Evolutionary conservation across 345 rosid species (phyloP), one percentile per base, ranked within the genome.

Genomic region (Citrus trifoliata): DNA sequence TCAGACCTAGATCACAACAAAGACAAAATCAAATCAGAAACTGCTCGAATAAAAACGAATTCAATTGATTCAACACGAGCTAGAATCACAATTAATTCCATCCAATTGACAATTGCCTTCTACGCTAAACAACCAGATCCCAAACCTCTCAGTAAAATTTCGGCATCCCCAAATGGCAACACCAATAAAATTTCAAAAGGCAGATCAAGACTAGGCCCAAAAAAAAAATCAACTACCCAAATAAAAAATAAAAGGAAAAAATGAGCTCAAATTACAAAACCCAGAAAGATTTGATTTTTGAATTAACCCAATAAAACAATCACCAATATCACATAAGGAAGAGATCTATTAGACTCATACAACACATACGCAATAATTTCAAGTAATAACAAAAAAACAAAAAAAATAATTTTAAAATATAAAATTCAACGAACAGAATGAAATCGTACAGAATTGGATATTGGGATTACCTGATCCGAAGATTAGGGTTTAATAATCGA

Each of bases 1-100:
- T 88, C 84, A 86, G 86, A 85, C 85, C 92, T 88, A 74, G 28
- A 78, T n/a, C 25, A 25, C 51, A 71, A 32, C 18, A 28, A 37
- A 25, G 38, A 10, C 21, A n/a, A 60, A 79, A 53, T 7, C 19
- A 28, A 38, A 66, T 55, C 69, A 67, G 72, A 8, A 70, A 28
- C 19, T 27, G 38, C 25, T 6, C 5, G 6, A 42, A 72, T 10
- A 55, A 10, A 1, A 70, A 7, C 21, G 10, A 9, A 7, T 1
- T 35, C 10, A 7, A 66, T 8, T 33, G 46, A 33, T 35, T 33
- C 12, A 66, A 48, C 74, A 48, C 59, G 7, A n/a, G 18, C 24
- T n/a, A 72, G 18, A 12, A 19, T 3, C 22, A 35, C 48, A 66
- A 35, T 7, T 2, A 4, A 66, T 37, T 7, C 27, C 70, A 66